A percentile compares a stretch with the other conserved stretches of the same genome.
These are phyloP conservation scores for Hymenoscyphus fraxineus DNA, from an alignment of 2,329 filamentous ascomycete genomes.

Conservation along the genomic window DNA sequence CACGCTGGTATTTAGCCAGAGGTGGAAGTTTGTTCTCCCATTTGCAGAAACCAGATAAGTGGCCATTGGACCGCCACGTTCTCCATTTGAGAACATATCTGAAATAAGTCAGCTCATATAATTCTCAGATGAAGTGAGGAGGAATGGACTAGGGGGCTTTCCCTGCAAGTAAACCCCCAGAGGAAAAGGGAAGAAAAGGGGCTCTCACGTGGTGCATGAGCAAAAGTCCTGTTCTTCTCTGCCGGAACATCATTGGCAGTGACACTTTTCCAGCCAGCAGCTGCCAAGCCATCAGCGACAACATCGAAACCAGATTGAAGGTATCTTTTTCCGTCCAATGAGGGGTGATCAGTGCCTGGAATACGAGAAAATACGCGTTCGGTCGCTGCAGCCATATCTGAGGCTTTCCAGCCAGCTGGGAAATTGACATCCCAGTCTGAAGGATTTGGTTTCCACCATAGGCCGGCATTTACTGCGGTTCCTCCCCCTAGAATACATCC, in stretches of 20 bases:
- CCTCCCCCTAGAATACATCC: conserved; percentile 65
- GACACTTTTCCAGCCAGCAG: conserved; percentile 61
- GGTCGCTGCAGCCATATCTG: conserved; percentile 57
- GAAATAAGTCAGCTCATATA: not conserved
- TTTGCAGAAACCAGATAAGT: conserved; percentile 65
- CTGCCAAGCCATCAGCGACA: conserved; percentile 54
- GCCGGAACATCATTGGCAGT: conserved; percentile 54
- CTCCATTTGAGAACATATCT: conserved; percentile 61
- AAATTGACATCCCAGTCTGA: conserved; percentile 70
- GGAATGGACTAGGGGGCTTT: not conserved
- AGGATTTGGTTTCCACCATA: conserved; percentile 64
- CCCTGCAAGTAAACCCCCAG: too few relatives aligned
- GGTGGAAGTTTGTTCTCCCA: conserved; percentile 58
- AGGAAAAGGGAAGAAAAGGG: not conserved
- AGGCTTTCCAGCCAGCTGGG: conserved; percentile 66
- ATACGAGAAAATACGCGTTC: conserved; percentile 63
- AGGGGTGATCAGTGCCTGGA: conserved; percentile 63
- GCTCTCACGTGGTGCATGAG: conserved; percentile 50
- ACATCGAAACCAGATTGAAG: conserved; percentile 62
- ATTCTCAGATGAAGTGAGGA: not conserved
- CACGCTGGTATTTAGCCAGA: conserved; percentile 63
- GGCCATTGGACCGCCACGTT: conserved; percentile 65
- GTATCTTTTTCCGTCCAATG: conserved; percentile 62
- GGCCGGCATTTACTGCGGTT: conserved; percentile 55
- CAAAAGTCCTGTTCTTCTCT: conserved; percentile 62